phyloP scores from a whole-genome alignment of 2,329 filamentous ascomycete species.

The Diaporthe sp. region DNA sequence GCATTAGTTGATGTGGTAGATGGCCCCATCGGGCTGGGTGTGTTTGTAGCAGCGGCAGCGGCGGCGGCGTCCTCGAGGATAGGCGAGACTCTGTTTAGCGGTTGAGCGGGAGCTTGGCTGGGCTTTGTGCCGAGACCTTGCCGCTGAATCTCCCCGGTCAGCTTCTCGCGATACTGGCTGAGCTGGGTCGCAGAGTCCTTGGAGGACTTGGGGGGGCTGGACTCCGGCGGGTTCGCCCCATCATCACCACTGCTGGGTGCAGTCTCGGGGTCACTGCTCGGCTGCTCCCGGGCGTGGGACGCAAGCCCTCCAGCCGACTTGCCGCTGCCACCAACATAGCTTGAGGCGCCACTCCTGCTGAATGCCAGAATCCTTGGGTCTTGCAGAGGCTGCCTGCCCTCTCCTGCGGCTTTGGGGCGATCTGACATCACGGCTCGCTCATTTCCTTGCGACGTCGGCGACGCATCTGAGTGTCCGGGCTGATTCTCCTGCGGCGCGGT shows the following conservation, averaged over 20 bases:
- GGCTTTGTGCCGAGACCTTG: conserved; percentile 55
- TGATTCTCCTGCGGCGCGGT: conserved; percentile 7
- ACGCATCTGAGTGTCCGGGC: conserved; percentile 8
- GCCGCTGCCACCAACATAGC: neutral
- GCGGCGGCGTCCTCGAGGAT: conserved; percentile 69
- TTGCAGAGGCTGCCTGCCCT: conserved; percentile 32
- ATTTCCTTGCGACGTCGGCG: conserved; percentile 30
- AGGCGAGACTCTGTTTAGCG: conserved; percentile 65
- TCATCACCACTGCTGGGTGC: conserved; percentile 16
- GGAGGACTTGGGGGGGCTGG: neutral
- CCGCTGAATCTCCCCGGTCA: conserved; percentile 62
- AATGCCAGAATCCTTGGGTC: conserved; percentile 31
- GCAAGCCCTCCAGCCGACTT: neutral
- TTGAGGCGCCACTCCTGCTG: conserved; percentile 25
- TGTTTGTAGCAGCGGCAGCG: conserved; percentile 49
- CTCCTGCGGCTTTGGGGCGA: conserved; percentile 27
- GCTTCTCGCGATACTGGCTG: conserved; percentile 66
- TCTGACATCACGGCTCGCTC: conserved; percentile 33
- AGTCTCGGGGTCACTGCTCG: neutral
- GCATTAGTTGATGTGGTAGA: conserved; percentile 56
- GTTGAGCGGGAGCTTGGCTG: conserved; percentile 40
- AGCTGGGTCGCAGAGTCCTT: conserved; percentile 58
- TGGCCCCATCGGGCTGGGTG: conserved; percentile 38
- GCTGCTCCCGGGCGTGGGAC: neutral
- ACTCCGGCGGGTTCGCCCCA: neutral